phyloP scores from a whole-genome alignment of 2,329 filamentous ascomycete genomes.

The Chaetomium sp. region DNA sequence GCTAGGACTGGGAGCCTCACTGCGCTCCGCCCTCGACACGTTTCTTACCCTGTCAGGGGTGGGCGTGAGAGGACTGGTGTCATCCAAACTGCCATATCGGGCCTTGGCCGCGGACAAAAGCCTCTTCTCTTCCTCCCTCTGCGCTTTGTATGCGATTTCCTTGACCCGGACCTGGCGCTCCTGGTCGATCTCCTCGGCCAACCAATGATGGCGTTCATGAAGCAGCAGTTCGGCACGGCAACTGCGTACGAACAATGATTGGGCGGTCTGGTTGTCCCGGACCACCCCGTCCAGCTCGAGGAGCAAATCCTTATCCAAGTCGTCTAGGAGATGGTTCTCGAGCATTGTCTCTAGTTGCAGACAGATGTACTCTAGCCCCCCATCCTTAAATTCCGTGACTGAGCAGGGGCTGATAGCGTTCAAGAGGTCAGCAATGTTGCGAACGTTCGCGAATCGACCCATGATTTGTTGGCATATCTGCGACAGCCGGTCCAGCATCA shows the following conservation, averaged over 20 bases:
- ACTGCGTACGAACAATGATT: conserved; percentile 75
- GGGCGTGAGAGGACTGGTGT: conserved; percentile 48
- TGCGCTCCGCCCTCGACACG: conserved; percentile 51
- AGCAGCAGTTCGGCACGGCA: conserved; percentile 69
- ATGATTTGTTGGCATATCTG: conserved; percentile 86
- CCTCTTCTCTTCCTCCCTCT: conserved; percentile 66
- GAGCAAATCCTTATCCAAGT: conserved; percentile 82
- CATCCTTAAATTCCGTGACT: conserved; percentile 82
- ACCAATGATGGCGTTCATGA: conserved; percentile 64
- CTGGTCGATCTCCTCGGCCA: conserved; percentile 67
- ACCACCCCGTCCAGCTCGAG: conserved; percentile 78
- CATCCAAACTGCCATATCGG: conserved; percentile 67
- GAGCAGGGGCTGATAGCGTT: conserved; percentile 85
- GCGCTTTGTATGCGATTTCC: conserved; percentile 70
- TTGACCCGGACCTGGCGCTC: conserved; percentile 71
- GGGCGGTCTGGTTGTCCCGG: conserved; percentile 77
- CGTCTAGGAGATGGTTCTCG: conserved; percentile 83
- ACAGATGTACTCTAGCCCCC: conserved; percentile 86
- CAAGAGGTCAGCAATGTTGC: conserved; percentile 82
- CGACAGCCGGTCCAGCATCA: conserved; percentile 90
- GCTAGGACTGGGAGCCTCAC: conserved; percentile 65
- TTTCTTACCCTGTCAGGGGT: conserved; percentile 50
- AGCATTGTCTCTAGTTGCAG: conserved; percentile 89
- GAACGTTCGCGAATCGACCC: conserved; percentile 79
- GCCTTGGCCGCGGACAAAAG: conserved; percentile 61